phyloP scores from a whole-genome alignment of 306 rosid genomes.

The Vachellia collinsii region DNA sequence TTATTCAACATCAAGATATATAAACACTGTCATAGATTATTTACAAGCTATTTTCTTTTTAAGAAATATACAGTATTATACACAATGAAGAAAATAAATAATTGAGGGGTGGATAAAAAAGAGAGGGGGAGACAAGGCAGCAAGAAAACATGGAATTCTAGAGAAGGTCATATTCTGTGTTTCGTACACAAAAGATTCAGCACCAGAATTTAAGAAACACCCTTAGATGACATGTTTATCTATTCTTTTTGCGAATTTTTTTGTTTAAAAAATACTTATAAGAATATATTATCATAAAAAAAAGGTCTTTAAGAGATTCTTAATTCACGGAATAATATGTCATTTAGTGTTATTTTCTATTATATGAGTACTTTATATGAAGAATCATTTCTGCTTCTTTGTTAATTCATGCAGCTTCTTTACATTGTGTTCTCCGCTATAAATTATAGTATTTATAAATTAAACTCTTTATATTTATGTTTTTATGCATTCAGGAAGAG shows the following conservation, averaged over 20 bases:
- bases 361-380: neutral
- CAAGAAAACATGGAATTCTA: neutral
- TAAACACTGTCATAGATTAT: neutral
- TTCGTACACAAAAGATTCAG: constrained; percentile 2
- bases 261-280: neutral
- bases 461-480: no score
- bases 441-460: no score
- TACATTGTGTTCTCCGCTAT: neutral
- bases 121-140: neutral
- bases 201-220: neutral
- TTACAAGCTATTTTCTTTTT: neutral
- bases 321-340: neutral
- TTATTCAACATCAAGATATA: neutral
- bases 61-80: neutral
- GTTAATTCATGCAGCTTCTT: neutral
- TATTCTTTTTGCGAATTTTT: neutral
- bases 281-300: neutral
- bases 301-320: neutral
- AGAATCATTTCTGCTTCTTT: neutral
- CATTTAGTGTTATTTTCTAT: neutral
- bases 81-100: neutral
- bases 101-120: neutral
- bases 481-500: no score
- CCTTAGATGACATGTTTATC: neutral
- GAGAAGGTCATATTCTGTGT: neutral